Evolutionary conservation across 2,329 filamentous ascomycete genomes (phyloP).

Genomic region (Beauveria rudraprayagi): DNA sequence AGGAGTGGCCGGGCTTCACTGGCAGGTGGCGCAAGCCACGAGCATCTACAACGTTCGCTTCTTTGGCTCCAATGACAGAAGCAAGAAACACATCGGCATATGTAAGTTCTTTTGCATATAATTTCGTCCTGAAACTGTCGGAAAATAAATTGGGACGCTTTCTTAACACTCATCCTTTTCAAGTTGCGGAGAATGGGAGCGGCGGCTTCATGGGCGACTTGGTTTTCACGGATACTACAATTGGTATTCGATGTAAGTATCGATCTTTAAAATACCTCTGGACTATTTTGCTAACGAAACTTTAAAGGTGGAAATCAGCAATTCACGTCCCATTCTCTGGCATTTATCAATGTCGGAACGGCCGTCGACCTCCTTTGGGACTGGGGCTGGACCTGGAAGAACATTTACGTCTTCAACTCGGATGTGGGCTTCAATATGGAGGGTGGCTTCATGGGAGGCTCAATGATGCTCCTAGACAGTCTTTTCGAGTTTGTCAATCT

Average conservation of each 20-base stretch:
- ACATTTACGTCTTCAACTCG: constrained; percentile 4
- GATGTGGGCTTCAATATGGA: constrained; percentile 7
- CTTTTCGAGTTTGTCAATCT: constrained; percentile 2
- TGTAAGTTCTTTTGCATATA: constrained; percentile 3
- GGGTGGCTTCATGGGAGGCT: constrained; percentile 5
- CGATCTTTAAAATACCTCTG: neutral
- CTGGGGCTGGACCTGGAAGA: constrained; percentile 15
- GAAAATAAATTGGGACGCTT: neutral
- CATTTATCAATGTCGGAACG: constrained; percentile 1
- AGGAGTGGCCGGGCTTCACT: constrained; percentile 43
- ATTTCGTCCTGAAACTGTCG: neutral
- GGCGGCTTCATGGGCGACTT: constrained; percentile 47
- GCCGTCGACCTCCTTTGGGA: constrained; percentile 13
- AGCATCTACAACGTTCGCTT: constrained; percentile 42
- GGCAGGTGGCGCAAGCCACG: constrained; percentile 52
- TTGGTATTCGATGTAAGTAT: constrained; percentile 27
- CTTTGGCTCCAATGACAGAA: constrained; percentile 29
- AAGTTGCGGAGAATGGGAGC: constrained; percentile 24
- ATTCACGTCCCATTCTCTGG: constrained; percentile 7
- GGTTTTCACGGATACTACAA: constrained; percentile 49
- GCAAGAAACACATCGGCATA: constrained; percentile 14
- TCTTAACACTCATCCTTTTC: neutral
- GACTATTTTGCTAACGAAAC: neutral
- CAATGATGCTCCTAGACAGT: constrained; percentile 6
- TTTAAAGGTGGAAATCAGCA: constrained; percentile 8